Evolutionary conservation across 345 rosid genomes (phyloP).

Genomic region (Syzygium jambos): DNA sequence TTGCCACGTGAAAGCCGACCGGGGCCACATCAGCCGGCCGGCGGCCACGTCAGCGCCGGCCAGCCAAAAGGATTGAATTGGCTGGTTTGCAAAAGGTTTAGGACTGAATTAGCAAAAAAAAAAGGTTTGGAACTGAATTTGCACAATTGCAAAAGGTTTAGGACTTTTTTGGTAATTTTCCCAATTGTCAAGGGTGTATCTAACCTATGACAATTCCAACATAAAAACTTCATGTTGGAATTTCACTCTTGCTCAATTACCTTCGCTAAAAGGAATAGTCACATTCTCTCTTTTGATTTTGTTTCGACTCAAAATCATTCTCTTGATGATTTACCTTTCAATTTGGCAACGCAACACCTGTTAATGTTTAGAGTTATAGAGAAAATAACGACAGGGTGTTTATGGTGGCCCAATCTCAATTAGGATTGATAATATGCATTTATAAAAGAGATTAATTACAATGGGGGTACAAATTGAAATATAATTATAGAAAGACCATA

Average conservation of each 20-base stretch:
- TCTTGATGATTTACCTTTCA: neutral
- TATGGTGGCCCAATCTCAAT: neutral
- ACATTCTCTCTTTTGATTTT: neutral
- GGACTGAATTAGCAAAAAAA: no score
- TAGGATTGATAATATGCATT: neutral
- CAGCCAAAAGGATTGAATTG: no score
- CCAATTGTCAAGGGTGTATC: no score
- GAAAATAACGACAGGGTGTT: neutral
- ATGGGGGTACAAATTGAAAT: fast-evolving
- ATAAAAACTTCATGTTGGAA: neutral
- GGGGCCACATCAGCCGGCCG: no score
- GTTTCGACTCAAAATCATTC: neutral
- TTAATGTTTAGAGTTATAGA: neutral
- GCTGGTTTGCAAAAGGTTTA: no score
- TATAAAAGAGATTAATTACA: no score
- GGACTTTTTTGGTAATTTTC: no score
- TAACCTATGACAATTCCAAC: no score
- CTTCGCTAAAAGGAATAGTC: neutral
- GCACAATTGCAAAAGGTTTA: no score
- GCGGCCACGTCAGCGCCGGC: no score
- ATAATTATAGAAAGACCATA: neutral
- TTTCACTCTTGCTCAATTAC: neutral
- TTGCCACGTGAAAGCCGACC: no score
- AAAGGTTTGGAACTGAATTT: no score
- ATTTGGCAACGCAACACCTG: neutral